phyloP scores from a whole-genome alignment of 2,329 filamentous ascomycete species.

The Clarireedia hainanense region DNA sequence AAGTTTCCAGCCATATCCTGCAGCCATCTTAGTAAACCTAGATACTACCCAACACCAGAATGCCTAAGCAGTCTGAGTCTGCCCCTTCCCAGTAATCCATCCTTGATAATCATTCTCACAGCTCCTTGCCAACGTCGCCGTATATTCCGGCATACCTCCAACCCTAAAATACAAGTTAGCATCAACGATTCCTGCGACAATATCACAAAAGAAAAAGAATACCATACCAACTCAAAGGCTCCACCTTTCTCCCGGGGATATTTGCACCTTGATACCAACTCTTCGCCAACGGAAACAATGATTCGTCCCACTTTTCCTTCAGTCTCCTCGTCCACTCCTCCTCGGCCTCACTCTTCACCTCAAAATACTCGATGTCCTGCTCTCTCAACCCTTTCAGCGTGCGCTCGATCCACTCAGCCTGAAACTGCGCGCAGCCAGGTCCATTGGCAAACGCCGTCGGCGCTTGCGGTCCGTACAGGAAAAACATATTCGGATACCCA shows the following conservation, averaged over 20 bases:
- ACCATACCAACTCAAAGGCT: slow-evolving; percentile 29
- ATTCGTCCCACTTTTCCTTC: slow-evolving; percentile 24
- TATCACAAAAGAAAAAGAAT: neutral
- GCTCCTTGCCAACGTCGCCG: slow-evolving; percentile 1
- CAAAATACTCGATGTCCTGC: slow-evolving; percentile 28
- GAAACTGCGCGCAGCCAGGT: slow-evolving; percentile 34
- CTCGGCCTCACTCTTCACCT: slow-evolving; percentile 28
- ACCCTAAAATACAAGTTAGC: neutral
- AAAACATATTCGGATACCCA: slow-evolving; percentile 42
- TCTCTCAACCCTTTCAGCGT: slow-evolving; percentile 27
- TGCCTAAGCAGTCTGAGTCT: too few species aligned
- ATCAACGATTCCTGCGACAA: neutral
- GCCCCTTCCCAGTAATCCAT: slow-evolving; percentile 1
- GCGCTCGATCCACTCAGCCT: slow-evolving; percentile 34
- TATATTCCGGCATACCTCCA: slow-evolving; percentile 7
- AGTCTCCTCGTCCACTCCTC: slow-evolving; percentile 29
- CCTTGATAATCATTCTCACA: slow-evolving; percentile 10
- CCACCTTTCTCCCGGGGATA: slow-evolving; percentile 33
- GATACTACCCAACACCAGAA: too few species aligned
- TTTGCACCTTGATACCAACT: slow-evolving; percentile 36
- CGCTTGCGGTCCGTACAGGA: slow-evolving; percentile 35
- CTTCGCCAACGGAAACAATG: slow-evolving; percentile 29
- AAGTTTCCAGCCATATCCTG: too few species aligned
- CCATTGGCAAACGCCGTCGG: slow-evolving; percentile 35
- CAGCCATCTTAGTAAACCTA: too few species aligned